Conservation (phyloP, 2,329 filamentous ascomycete genomes). For the Claviceps digitariae region DNA sequence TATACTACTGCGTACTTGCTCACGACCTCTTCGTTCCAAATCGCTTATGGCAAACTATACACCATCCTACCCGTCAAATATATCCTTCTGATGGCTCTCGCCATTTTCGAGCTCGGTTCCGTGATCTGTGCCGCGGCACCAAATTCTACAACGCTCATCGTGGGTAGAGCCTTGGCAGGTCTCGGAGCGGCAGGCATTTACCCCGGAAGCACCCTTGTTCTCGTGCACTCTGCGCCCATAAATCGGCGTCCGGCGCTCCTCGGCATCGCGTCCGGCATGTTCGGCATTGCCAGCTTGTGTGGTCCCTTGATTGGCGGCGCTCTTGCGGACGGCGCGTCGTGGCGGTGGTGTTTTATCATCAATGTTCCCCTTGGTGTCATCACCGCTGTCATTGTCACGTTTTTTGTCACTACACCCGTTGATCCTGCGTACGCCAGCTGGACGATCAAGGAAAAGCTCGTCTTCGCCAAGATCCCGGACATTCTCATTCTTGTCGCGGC, state of each 20-base stretch:
- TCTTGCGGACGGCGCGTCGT: conserved; percentile 12
- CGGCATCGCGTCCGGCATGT: not conserved
- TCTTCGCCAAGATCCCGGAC: conserved; percentile 16
- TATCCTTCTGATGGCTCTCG: conserved; percentile 29
- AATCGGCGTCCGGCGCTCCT: conserved; percentile 5
- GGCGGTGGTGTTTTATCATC: conserved; percentile 19
- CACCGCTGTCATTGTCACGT: conserved; percentile 10
- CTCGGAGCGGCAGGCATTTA: conserved; percentile 29
- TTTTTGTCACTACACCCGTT: conserved; percentile 21
- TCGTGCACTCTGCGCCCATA: conserved; percentile 21
- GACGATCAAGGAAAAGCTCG: not conserved
- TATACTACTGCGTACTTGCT: not conserved
- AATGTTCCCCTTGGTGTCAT: conserved; percentile 15
- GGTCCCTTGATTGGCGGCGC: not conserved
- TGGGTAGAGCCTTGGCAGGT: conserved; percentile 32
- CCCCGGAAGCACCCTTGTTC: conserved; percentile 29
- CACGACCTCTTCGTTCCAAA: not conserved
- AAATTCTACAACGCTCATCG: conserved; percentile 26
- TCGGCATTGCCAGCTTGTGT: not conserved
- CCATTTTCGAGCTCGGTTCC: conserved; percentile 41
- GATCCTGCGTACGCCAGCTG: not conserved
- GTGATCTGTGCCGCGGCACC: conserved; percentile 31
- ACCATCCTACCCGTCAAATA: not conserved
- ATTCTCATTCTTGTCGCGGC: conserved; percentile 19
- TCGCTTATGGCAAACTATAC: not conserved